Evolutionary conservation across 192 early-diverging fungal genomes (phyloP).

Genomic region (Rhizophagus clarus): DNA sequence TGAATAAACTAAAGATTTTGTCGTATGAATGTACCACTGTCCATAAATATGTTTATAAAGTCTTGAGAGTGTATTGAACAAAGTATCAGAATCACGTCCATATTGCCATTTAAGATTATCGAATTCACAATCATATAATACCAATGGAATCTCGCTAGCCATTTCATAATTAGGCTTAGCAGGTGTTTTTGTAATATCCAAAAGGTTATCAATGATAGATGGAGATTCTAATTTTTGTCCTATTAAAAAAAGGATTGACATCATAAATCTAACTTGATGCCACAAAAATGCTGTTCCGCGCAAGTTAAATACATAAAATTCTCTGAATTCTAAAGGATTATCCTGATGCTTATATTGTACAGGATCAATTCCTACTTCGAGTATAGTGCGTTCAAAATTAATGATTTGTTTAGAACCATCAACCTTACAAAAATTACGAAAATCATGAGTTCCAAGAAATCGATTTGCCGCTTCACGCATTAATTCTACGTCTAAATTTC

Average conservation of each 20-base stretch:
- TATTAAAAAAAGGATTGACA: constrained; percentile 84
- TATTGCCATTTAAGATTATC: constrained; percentile 63
- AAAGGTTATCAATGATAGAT: constrained; percentile 63
- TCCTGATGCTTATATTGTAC: constrained; percentile 1
- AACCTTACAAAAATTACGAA: constrained; percentile 94
- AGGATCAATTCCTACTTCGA: constrained; percentile 32
- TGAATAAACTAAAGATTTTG: constrained; percentile 50
- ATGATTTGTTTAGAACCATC: constrained; percentile 83
- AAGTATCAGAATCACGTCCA: constrained; percentile 42
- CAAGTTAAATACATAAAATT: constrained; percentile 75
- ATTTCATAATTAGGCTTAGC: constrained; percentile 91
- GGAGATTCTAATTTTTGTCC: constrained; percentile 81
- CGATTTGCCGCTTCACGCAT: constrained; percentile 76
- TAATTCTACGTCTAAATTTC: constrained; percentile 65
- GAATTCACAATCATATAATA: constrained; percentile 87
- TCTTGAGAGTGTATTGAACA: constrained; percentile 36
- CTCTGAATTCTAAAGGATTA: constrained; percentile 32
- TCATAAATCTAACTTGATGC: constrained; percentile 99
- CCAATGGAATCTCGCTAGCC: constrained; percentile 87
- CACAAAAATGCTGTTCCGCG: constrained; percentile 91
- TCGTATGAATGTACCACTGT: constrained; percentile 52
- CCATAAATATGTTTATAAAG: constrained; percentile 51
- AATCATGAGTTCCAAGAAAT: constrained; percentile 87
- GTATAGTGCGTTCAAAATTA: constrained; percentile 77
- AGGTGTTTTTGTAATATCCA: constrained; percentile 63